A percentile compares a stretch with the other conserved stretches of the same genome.
phyloP scores from a whole-genome alignment of 2,329 filamentous ascomycete genomes.

The Arthrobotrys iridis region DNA sequence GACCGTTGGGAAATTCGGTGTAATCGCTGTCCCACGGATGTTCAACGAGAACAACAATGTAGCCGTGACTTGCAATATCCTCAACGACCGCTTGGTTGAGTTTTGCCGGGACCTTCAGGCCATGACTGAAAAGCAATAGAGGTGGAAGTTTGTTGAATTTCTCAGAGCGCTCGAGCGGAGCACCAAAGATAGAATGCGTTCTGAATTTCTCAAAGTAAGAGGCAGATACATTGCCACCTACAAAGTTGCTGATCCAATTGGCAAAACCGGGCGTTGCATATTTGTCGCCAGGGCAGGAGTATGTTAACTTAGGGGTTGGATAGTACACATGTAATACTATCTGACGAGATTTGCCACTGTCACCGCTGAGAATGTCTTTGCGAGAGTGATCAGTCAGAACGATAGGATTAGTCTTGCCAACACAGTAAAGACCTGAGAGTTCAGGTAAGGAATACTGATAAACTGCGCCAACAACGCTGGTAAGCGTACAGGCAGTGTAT shows the following conservation, averaged over 20 bases:
- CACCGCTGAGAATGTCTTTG: conserved; percentile 24
- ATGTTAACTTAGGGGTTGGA: conserved; percentile 5
- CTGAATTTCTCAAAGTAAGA: conserved; percentile 26
- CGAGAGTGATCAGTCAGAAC: conserved; percentile 38
- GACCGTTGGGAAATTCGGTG: conserved; percentile 20
- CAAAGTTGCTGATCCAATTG: conserved; percentile 17
- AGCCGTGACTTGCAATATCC: conserved; percentile 20
- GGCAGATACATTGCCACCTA: conserved; percentile 16
- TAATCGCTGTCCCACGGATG: conserved; percentile 17
- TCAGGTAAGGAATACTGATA: conserved; percentile 26
- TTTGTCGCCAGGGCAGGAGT: conserved; percentile 7
- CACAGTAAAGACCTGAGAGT: conserved; percentile 31
- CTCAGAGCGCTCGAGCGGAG: not conserved
- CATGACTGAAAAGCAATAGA: conserved; percentile 13
- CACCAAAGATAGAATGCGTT: conserved; percentile 1
- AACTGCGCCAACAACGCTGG: not conserved
- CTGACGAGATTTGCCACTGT: conserved; percentile 2
- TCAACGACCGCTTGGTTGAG: conserved; percentile 21
- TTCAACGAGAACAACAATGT: conserved; percentile 12
- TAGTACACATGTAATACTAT: conserved; percentile 35
- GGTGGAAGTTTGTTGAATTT: not conserved
- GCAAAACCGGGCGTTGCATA: conserved; percentile 34
- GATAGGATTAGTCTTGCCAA: conserved; percentile 27
- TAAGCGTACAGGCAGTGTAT: not conserved
- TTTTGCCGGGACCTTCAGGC: conserved; percentile 2